Percentiles rank a stretch among this genome's conserved stretches.
Conservation (phyloP, 2,329 filamentous ascomycete species). For the Microcyclosporella mali region DNA sequence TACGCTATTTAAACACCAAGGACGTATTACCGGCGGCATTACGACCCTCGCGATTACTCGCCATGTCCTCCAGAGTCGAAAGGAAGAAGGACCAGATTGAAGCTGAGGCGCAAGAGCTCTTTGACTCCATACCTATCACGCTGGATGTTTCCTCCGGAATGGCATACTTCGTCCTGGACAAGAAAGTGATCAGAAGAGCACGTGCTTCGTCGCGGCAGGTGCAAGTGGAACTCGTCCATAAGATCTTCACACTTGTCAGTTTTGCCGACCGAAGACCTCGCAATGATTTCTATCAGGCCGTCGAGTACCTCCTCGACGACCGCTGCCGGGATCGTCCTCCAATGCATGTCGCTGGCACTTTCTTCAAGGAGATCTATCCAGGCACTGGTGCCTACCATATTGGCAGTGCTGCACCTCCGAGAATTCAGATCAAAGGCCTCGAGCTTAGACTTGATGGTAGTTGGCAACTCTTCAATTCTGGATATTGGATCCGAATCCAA, state of each 20-base stretch:
- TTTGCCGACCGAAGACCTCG: neutral
- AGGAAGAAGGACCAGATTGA: conserved; percentile 42
- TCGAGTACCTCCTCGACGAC: neutral
- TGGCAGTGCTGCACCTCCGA: no score
- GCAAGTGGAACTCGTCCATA: neutral
- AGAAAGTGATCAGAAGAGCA: no score
- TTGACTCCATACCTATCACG: conserved; percentile 46
- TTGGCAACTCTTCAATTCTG: no score
- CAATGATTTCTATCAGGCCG: neutral
- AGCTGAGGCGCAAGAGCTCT: conserved; percentile 49
- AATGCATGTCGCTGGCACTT: no score
- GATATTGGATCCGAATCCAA: no score
- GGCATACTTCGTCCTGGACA: neutral
- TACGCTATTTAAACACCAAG: conserved; percentile 59
- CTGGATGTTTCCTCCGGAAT: conserved; percentile 34
- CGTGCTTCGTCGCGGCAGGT: no score
- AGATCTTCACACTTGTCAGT: conserved; percentile 7
- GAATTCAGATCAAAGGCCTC: no score
- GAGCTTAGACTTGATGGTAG: no score
- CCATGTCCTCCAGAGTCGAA: conserved; percentile 51
- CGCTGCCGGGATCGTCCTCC: no score
- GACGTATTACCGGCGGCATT: conserved; percentile 64
- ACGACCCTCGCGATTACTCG: conserved; percentile 57
- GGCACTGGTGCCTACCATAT: no score
- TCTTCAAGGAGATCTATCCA: no score